Conservation (phyloP, 495 filamentous ascomycete species). For the Corynascus novoguineensis region DNA sequence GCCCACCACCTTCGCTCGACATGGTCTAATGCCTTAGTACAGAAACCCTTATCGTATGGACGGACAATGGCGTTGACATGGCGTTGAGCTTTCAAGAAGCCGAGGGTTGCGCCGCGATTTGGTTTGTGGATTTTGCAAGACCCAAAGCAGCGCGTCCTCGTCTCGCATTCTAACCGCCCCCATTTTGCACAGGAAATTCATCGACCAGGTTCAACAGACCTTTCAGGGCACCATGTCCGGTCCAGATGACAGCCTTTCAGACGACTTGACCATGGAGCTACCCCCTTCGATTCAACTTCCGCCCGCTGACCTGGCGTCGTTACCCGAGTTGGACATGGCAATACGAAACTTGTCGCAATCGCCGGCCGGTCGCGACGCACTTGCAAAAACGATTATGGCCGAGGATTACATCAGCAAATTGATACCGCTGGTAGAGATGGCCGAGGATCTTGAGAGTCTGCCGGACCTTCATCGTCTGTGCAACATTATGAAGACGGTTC, state of each 20-base stretch:
- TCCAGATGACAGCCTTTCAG: constrained; percentile 83
- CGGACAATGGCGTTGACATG: constrained; percentile 91
- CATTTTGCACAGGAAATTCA: constrained; percentile 77
- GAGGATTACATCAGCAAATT: constrained; percentile 87
- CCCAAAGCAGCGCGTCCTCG: background rate
- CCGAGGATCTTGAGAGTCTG: constrained; percentile 86
- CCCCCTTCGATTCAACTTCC: constrained; percentile 67
- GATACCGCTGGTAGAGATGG: constrained; percentile 73
- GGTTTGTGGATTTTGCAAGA: constrained; percentile 49
- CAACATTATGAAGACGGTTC: constrained; percentile 96
- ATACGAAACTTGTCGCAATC: constrained; percentile 72
- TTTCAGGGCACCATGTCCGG: constrained; percentile 38
- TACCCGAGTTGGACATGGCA: constrained; percentile 73
- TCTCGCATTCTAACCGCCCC: constrained; percentile 15
- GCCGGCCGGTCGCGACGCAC: constrained; percentile 73
- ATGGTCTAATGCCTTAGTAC: constrained; percentile 26
- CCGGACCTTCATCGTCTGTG: constrained; percentile 82
- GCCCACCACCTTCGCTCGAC: background rate
- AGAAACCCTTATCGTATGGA: constrained; percentile 99
- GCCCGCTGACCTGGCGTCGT: constrained; percentile 66
- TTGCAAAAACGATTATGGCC: constrained; percentile 77
- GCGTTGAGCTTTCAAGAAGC: constrained; percentile 97
- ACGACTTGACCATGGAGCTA: constrained; percentile 68
- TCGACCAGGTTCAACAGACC: constrained; percentile 73
- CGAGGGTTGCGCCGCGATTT: constrained; percentile 88